Evolutionary conservation across 1,284 basidiomycete species (phyloP).

Genomic region (Rhizoctonia solani): DNA sequence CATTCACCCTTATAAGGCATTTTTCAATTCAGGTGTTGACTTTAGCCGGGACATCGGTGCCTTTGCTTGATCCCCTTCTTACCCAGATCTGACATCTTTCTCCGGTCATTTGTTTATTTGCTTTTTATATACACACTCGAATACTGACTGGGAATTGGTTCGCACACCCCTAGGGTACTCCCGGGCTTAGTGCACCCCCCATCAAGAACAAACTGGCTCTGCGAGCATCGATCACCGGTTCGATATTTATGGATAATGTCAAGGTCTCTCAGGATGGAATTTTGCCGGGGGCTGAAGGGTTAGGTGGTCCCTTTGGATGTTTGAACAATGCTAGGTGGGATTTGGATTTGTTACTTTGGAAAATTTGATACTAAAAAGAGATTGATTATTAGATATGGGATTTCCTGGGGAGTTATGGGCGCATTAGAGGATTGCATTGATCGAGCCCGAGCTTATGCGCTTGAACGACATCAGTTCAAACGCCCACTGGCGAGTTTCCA

Average conservation of each 20-base stretch:
- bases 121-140: no score
- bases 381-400: constrained; percentile 64
- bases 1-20: no score
- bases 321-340: constrained; percentile 89
- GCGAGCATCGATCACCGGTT: constrained; percentile 88
- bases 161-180: constrained; percentile 59
- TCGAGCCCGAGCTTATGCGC: constrained; percentile 79
- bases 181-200: constrained; percentile 82
- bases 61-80: no score
- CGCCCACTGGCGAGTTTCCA: constrained; percentile 94
- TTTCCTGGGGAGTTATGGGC: constrained; percentile 93
- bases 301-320: constrained; percentile 87
- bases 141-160: background rate
- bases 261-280: constrained; percentile 69
- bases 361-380: background rate
- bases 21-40: no score
- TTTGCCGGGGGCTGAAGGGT: constrained; percentile 73
- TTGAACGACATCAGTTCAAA: constrained; percentile 88
- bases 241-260: constrained; percentile 91
- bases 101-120: no score
- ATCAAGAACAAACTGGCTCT: constrained; percentile 95
- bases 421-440: constrained; percentile 90
- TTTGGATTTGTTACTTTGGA: no score
- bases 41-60: background rate
- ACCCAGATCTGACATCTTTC: no score